Evolutionary conservation across 345 rosid genomes (phyloP).

Genomic region (rapeseed (Brassica napus)): Da-Ae NC_063441.1:19987001-19987500

Average conservation of each 20-base stretch:
- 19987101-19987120: slow-evolving; percentile 8
- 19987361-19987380: neutral
- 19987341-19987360: neutral
- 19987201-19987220: slow-evolving; percentile 1
- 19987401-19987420: slow-evolving; percentile 1
- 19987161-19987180: slow-evolving; percentile 40
- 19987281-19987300: slow-evolving; percentile 37
- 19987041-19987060: slow-evolving; percentile 32
- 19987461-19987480: slow-evolving; percentile 32
- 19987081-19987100: slow-evolving; percentile 42
- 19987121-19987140: slow-evolving; percentile 21
- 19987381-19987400: neutral
- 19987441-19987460: slow-evolving; percentile 13
- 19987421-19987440: neutral
- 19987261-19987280: slow-evolving; percentile 38
- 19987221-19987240: neutral
- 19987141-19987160: slow-evolving; percentile 37
- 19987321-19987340: neutral
- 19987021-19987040: slow-evolving; percentile 35
- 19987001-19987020: slow-evolving; percentile 38
- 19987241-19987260: neutral
- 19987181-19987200: neutral
- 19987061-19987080: slow-evolving; percentile 33
- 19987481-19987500: slow-evolving; percentile 24
- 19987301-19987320: slow-evolving; percentile 6